These are phyloP conservation scores for Hypoxylon fuscum DNA, from an alignment of 495 filamentous ascomycete genomes.

Conservation along the genomic window DNA sequence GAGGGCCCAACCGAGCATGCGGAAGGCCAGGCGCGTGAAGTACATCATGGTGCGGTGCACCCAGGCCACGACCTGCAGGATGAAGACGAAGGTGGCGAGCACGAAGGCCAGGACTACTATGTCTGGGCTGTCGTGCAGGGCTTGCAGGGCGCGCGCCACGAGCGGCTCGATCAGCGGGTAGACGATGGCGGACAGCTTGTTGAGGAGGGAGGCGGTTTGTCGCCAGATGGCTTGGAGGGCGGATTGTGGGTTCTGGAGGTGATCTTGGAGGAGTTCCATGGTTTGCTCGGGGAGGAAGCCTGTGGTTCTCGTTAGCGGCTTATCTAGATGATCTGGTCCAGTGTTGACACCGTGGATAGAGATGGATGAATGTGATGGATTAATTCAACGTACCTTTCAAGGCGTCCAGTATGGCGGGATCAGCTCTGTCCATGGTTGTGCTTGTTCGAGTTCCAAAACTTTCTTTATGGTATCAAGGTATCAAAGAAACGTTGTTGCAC, in stretches of 20 bases:
- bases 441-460: neutral
- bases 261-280: conserved; percentile 46
- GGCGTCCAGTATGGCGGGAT: conserved; percentile 36
- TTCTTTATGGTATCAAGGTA: neutral
- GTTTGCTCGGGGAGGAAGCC: conserved; percentile 53
- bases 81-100: conserved; percentile 63
- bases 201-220: conserved; percentile 34
- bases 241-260: conserved; percentile 49
- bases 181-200: conserved; percentile 44
- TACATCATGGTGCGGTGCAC: conserved; percentile 73
- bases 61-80: conserved; percentile 72
- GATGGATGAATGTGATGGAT: neutral
- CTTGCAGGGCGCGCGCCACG: conserved; percentile 50
- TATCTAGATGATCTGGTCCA: neutral
- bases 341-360: neutral
- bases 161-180: conserved; percentile 57
- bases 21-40: conserved; percentile 70
- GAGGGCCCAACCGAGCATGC: conserved; percentile 66
- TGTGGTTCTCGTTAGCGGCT: conserved; percentile 23
- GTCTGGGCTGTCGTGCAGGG: conserved; percentile 61
- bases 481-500: neutral
- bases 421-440: conserved; percentile 35
- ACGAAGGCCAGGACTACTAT: conserved; percentile 67
- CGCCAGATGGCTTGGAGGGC: conserved; percentile 47
- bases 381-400: conserved; percentile 35